Evolutionary conservation across 2,329 filamentous ascomycete genomes (phyloP).

Genomic region (Penicillium sp.): DNA sequence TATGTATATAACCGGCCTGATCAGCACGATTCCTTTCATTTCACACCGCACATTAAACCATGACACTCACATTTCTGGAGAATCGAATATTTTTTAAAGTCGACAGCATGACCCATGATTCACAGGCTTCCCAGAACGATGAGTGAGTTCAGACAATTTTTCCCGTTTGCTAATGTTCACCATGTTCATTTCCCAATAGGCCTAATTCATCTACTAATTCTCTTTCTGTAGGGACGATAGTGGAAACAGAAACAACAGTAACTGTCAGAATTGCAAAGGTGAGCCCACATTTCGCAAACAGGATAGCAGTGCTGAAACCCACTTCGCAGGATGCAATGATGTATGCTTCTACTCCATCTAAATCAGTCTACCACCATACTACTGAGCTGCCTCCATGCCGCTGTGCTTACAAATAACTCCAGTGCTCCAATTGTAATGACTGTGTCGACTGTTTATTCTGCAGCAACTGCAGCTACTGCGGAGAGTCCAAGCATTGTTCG

Average conservation of each 20-base stretch:
- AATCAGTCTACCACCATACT: not conserved
- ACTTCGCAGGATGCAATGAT: conserved; percentile 1
- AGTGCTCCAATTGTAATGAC: conserved; percentile 2
- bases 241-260: not conserved
- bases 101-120: too few species aligned
- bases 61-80: too few species aligned
- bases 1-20: too few species aligned
- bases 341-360: not conserved
- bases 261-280: conserved; percentile 1
- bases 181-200: too few species aligned
- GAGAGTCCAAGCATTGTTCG: not conserved
- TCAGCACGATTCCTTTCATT: too few species aligned
- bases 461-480: not conserved
- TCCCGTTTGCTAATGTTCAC: too few species aligned
- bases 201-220: not conserved
- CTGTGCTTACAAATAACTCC: not conserved
- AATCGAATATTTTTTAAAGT: too few species aligned
- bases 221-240: not conserved
- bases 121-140: too few species aligned
- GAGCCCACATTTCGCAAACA: not conserved
- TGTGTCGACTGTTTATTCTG: conserved; percentile 4
- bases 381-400: not conserved
- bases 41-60: too few species aligned
- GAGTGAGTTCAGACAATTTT: too few species aligned
- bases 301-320: not conserved